phyloP scores from a whole-genome alignment of 2,329 filamentous ascomycete genomes.

The Sporothrix protearum region DNA sequence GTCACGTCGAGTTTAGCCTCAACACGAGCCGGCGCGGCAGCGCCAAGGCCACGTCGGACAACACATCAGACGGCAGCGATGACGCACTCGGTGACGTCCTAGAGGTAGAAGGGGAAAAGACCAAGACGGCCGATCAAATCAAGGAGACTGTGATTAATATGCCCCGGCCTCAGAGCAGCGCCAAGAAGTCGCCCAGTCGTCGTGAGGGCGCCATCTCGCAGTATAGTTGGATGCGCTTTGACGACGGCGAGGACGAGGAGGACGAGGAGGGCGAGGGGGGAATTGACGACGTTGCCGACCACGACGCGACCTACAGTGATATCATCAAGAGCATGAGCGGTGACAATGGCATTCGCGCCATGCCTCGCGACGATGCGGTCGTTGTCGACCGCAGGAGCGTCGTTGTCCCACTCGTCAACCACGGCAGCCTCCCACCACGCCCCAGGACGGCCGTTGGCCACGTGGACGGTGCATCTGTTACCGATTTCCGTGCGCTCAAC shows the following conservation, averaged over 20 bases:
- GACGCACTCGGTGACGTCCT: neutral
- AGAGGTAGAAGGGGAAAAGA: neutral
- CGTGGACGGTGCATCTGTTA: neutral
- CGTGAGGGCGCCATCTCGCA: constrained; percentile 2
- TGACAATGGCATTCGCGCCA: neutral
- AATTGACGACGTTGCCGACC: neutral
- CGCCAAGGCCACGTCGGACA: constrained; percentile 6
- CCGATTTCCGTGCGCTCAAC: neutral
- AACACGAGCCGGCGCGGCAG: constrained; percentile 6
- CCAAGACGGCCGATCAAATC: neutral
- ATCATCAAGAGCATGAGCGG: neutral
- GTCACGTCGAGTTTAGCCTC: constrained; percentile 25
- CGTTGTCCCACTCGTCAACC: neutral
- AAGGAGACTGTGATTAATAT: neutral
- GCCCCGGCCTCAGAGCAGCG: neutral
- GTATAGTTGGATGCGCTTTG: constrained; percentile 33
- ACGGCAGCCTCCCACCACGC: constrained; percentile 6
- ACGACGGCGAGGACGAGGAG: constrained; percentile 25
- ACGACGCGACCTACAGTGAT: neutral
- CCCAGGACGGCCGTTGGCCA: constrained; percentile 23
- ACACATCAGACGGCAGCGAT: neutral
- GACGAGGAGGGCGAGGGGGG: constrained; percentile 12
- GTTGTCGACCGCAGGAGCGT: neutral
- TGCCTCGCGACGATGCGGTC: neutral
- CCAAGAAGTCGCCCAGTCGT: neutral